These are phyloP conservation scores for Daldinia loculata DNA, from an alignment of 495 filamentous ascomycete genomes.

Conservation along the genomic window DNA sequence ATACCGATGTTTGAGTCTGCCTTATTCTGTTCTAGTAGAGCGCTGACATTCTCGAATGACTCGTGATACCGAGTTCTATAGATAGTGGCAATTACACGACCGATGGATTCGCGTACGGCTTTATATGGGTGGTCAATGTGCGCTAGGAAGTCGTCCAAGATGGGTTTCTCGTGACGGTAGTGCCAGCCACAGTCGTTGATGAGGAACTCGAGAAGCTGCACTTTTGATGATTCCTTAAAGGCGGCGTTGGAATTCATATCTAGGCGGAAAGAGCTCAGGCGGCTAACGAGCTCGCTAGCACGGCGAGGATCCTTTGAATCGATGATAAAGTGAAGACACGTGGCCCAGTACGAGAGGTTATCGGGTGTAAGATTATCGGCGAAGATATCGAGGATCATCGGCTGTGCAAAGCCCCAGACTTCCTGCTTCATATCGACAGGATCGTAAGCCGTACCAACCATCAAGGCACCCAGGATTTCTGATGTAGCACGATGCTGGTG, in stretches of 20 bases:
- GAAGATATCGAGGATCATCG: conserved; percentile 85
- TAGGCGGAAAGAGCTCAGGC: conserved; percentile 83
- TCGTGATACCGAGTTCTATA: conserved; percentile 92
- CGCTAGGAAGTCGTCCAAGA: conserved; percentile 84
- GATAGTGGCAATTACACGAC: conserved; percentile 83
- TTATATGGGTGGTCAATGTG: conserved; percentile 99
- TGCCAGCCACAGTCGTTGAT: conserved; percentile 94
- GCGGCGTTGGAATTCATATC: conserved; percentile 96
- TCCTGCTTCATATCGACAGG: conserved; percentile 70
- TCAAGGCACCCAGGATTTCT: conserved; percentile 88
- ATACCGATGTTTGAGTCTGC: conserved; percentile 81
- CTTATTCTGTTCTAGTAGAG: conserved; percentile 80
- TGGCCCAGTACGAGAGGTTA: conserved; percentile 92
- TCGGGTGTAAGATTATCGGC: conserved; percentile 91
- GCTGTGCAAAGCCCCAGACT: conserved; percentile 90
- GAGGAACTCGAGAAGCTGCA: conserved; percentile 87
- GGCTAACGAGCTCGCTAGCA: conserved; percentile 84
- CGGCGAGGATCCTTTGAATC: conserved; percentile 83
- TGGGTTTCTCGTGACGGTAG: conserved; percentile 89
- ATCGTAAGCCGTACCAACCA: conserved; percentile 77
- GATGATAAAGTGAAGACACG: conserved; percentile 86
- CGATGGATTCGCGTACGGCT: conserved; percentile 93
- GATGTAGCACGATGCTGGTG: conserved; percentile 97
- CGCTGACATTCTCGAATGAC: conserved; percentile 79
- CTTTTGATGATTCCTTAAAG: conserved; percentile 98